A percentile compares a stretch with the other conserved stretches of the same genome.
phyloP scores from a whole-genome alignment of 768 basidiomycete species.

The Albatrellus ellisii region DNA sequence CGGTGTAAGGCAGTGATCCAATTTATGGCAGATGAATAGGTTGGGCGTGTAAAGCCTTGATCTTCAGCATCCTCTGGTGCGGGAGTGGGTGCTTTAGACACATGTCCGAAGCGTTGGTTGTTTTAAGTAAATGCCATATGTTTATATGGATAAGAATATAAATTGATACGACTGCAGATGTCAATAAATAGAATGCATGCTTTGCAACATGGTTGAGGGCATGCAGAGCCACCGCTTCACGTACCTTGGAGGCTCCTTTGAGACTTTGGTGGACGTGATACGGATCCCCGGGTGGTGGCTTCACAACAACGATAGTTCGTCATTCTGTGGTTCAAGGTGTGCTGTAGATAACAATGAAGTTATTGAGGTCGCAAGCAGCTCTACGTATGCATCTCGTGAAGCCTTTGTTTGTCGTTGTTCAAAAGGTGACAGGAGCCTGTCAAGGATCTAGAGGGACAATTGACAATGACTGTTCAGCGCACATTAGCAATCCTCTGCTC shows the following conservation, averaged over 20 bases:
- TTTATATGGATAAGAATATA: slow-evolving; percentile 1
- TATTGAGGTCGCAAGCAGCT: too few relatives aligned
- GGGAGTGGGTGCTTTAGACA: slow-evolving; percentile 39
- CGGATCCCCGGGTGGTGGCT: slow-evolving; percentile 67
- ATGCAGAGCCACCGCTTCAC: slow-evolving; percentile 68
- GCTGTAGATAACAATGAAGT: slow-evolving; percentile 22
- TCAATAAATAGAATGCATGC: slow-evolving; percentile 31
- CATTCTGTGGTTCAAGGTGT: slow-evolving; percentile 43
- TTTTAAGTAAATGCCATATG: slow-evolving; percentile 82
- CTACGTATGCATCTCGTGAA: slow-evolving; percentile 31
- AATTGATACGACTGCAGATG: too few relatives aligned
- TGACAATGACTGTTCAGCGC: background rate
- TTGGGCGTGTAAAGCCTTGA: slow-evolving; percentile 96
- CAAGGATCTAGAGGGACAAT: slow-evolving; percentile 31
- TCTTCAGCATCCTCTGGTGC: slow-evolving; percentile 76
- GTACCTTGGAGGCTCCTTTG: slow-evolving; percentile 45
- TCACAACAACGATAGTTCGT: slow-evolving; percentile 50
- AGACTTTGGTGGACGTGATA: slow-evolving; percentile 56
- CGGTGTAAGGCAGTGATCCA: slow-evolving; percentile 61
- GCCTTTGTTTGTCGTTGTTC: slow-evolving; percentile 38
- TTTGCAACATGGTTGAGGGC: slow-evolving; percentile 82
- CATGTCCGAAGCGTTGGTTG: slow-evolving; percentile 76
- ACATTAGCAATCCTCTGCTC: background rate
- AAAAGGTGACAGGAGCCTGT: slow-evolving; percentile 44
- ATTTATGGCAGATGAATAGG: slow-evolving; percentile 74